These are phyloP conservation scores for Skeletonema tropicum DNA, from an alignment of 108 stramenopile species.

Conservation along the genomic window DNA sequence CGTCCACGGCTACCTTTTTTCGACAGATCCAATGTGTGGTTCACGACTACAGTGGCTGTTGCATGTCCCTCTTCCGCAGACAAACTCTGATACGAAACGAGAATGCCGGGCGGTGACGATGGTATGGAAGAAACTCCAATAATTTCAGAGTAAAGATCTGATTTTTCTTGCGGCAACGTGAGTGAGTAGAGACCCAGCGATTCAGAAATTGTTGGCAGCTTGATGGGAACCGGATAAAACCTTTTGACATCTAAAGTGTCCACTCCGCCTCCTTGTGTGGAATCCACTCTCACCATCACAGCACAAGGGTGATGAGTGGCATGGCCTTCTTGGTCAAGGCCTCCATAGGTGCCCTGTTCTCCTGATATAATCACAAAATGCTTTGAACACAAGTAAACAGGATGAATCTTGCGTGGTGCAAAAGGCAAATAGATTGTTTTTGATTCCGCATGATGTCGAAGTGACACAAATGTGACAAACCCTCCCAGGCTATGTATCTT, in stretches of 20 bases:
- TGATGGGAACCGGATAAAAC: constrained; percentile 34
- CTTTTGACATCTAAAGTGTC: neutral
- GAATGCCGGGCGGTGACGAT: constrained; percentile 42
- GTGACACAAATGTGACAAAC: constrained; percentile 74
- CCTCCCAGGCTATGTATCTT: constrained; percentile 52
- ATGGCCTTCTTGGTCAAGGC: constrained; percentile 39
- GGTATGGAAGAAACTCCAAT: constrained; percentile 35
- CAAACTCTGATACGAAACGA: constrained; percentile 18
- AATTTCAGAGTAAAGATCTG: constrained; percentile 2
- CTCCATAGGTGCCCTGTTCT: constrained; percentile 30
- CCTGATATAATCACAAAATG: constrained; percentile 65
- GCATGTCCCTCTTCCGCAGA: neutral
- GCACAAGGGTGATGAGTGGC: constrained; percentile 28
- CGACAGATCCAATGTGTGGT: constrained; percentile 25
- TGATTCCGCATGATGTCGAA: constrained; percentile 62
- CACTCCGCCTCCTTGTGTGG: constrained; percentile 18
- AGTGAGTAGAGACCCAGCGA: constrained; percentile 23
- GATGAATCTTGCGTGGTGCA: constrained; percentile 57
- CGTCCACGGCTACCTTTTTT: neutral
- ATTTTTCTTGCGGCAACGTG: constrained; percentile 11
- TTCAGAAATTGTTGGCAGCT: constrained; percentile 27
- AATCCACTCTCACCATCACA: constrained; percentile 38
- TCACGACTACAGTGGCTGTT: constrained; percentile 16
- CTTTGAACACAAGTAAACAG: constrained; percentile 62
- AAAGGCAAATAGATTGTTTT: constrained; percentile 79